A percentile compares a stretch with the other conserved stretches of the same genome.
Evolutionary conservation across 2,329 filamentous ascomycete species (phyloP).

Genomic region (Venturiaceae sp.): DNA sequence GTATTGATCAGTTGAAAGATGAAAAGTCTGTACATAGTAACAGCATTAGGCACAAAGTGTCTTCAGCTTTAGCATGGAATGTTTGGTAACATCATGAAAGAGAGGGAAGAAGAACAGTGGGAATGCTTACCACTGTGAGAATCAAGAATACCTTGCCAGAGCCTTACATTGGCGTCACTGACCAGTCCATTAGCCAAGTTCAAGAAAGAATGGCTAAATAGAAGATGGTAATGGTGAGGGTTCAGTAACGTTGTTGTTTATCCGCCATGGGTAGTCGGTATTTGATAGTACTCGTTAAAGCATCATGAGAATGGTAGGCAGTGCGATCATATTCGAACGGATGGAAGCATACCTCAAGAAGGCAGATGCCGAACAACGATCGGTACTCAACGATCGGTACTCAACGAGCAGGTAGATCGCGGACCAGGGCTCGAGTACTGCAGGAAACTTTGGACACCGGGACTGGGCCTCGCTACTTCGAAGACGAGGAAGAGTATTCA

Average conservation of each 20-base stretch:
- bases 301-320: background rate
- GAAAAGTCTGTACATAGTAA: conserved; percentile 9
- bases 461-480: too few relatives aligned
- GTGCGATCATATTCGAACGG: background rate
- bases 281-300: conserved; percentile 1
- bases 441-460: too few relatives aligned
- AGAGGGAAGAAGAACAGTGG: background rate
- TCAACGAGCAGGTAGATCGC: too few relatives aligned
- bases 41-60: conserved; percentile 10
- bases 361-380: background rate
- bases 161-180: background rate
- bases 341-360: background rate
- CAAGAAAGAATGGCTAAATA: background rate
- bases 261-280: conserved; percentile 1
- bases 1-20: conserved; percentile 9
- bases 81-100: conserved; percentile 16
- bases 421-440: too few relatives aligned
- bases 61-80: conserved; percentile 21
- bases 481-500: too few relatives aligned
- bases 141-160: too few relatives aligned
- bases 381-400: too few relatives aligned
- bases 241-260: background rate
- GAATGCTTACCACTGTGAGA: background rate
- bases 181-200: background rate
- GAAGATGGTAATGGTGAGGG: background rate